Conservation (phyloP, 139 green algal genomes). For the Chlamydomonas asymmetrica region DNA sequence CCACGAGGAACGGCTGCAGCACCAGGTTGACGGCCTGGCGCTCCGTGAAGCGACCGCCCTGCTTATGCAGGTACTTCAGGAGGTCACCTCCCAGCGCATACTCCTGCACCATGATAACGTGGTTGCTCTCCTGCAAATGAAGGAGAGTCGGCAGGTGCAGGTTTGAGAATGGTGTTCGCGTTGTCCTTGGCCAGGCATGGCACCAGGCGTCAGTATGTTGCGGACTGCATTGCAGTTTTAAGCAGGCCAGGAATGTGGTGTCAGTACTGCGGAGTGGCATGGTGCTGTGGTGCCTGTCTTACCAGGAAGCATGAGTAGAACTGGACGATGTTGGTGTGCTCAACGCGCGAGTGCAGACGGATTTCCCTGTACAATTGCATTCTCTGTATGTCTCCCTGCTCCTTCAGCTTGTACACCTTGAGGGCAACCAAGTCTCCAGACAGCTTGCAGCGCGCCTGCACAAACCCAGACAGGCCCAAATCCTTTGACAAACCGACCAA, state of each 20-base stretch:
- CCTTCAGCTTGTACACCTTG: constrained; percentile 44
- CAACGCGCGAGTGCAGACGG: constrained; percentile 37
- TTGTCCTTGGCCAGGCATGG: too few relatives aligned
- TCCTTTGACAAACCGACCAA: too few relatives aligned
- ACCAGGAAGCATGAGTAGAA: constrained; percentile 47
- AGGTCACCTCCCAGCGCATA: constrained; percentile 53
- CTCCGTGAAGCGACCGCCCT: constrained; percentile 34
- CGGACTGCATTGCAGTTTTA: too few relatives aligned
- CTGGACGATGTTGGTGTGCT: constrained; percentile 47
- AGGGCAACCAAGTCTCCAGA: constrained; percentile 40
- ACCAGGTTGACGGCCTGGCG: constrained; percentile 42
- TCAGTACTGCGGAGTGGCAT: too few relatives aligned
- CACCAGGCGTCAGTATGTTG: too few relatives aligned
- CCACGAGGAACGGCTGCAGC: constrained; percentile 49
- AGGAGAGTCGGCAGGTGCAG: too few relatives aligned
- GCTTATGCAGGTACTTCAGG: constrained; percentile 50
- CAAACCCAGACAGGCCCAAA: too few relatives aligned
- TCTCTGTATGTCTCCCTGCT: constrained; percentile 46
- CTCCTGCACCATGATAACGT: constrained; percentile 59
- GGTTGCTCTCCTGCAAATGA: constrained; percentile 43
- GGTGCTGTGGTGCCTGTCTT: too few relatives aligned
- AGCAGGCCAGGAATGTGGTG: too few relatives aligned
- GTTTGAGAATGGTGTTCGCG: too few relatives aligned
- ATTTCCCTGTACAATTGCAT: constrained; percentile 50
- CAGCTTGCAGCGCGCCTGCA: constrained; percentile 26